Base-by-base conservation (phyloP, 2,329 filamentous ascomycete species). In the Coniochaeta ligniaria region DNA sequence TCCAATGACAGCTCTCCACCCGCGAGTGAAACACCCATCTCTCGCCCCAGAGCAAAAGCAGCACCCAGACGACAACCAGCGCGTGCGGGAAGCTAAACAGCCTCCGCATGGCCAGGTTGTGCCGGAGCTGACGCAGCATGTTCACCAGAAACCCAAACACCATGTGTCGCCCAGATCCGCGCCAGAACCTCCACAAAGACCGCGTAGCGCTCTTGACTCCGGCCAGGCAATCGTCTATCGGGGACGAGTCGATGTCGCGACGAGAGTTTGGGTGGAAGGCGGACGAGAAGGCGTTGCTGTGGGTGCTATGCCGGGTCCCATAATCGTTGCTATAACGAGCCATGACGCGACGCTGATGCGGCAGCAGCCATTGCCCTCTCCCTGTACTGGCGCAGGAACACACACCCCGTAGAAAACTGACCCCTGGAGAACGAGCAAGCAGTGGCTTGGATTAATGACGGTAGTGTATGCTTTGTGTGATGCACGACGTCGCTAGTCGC, bases 21-120 rank as follows among this genome's bases (percentile, higher is more conserved):
- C 83, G 86, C 64, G 83, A 84, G 59, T 83, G 80, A 73, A 96
- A 98, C 38, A 88, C 82, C 74, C 84, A 89, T 62, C 90, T 81
- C 77, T 99, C 95, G 1, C 94, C 92, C 86, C 91, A 95, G 65
- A 95, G 84, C 63, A 99, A 69, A 22, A 90, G 81, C 24, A 91
- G 72, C 45, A 92, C 68, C 94, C 95, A 99, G 54, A 93, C 62
- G 14, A 83, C 71, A 20, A 90, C 84, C 64, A 96, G 72, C 17
- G 87, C 72, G 70, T 90, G 89, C 38, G 86, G 83, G 60, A 92
- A 79, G 75, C 80, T 86, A 57, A 87, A 66, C 31, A 87, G 66
- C n/a, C 83, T 78, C 52, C 77, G 75, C 24, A 76, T 70, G 36
- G 76, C 75, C 69, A 86, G 65, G 66, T 84, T 85, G 67, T 72